These are phyloP conservation scores for Erysimum cheiri DNA, from an alignment of 441 rosid genomes.

Conservation along the genomic window DNA sequence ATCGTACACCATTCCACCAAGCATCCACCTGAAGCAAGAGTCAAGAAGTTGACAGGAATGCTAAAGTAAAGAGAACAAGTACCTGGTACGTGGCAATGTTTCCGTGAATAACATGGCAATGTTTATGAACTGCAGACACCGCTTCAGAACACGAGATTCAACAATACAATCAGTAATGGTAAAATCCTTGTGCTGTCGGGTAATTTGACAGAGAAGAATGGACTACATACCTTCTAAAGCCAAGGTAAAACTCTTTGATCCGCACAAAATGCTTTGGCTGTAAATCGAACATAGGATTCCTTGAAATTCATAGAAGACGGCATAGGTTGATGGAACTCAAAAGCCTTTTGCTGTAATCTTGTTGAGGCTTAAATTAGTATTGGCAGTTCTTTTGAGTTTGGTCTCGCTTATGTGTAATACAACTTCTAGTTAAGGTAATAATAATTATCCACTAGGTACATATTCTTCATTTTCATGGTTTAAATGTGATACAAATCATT, in stretches of 20 bases:
- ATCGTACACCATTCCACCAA: slow-evolving; percentile 55
- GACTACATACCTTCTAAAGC: slow-evolving; percentile 16
- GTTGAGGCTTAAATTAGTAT: slow-evolving; percentile 24
- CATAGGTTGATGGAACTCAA: slow-evolving; percentile 30
- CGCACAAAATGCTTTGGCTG: slow-evolving; percentile 26
- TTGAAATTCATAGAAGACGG: slow-evolving; percentile 16
- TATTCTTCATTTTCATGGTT: slow-evolving; percentile 13
- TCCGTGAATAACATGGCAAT: slow-evolving; percentile 12
- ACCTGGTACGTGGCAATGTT: slow-evolving; percentile 16
- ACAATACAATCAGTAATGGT: slow-evolving; percentile 27
- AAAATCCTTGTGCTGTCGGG: slow-evolving; percentile 29
- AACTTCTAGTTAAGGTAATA: slow-evolving; percentile 26
- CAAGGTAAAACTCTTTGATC: slow-evolving; percentile 29
- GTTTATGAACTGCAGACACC: slow-evolving; percentile 18
- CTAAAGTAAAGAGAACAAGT: slow-evolving; percentile 27
- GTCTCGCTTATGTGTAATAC: slow-evolving; percentile 27
- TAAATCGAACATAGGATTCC: slow-evolving; percentile 29
- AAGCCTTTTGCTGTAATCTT: slow-evolving; percentile 24
- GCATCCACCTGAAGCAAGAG: slow-evolving; percentile 85
- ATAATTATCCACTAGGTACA: background rate
- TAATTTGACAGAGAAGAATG: slow-evolving; percentile 23
- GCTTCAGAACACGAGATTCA: slow-evolving; percentile 27
- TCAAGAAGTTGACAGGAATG: slow-evolving; percentile 67
- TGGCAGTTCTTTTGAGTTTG: slow-evolving; percentile 29
- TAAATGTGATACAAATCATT: slow-evolving; percentile 1